These are phyloP conservation scores for Quercus alba DNA, from an alignment of 306 rosid genomes.

Conservation along the genomic window DNA sequence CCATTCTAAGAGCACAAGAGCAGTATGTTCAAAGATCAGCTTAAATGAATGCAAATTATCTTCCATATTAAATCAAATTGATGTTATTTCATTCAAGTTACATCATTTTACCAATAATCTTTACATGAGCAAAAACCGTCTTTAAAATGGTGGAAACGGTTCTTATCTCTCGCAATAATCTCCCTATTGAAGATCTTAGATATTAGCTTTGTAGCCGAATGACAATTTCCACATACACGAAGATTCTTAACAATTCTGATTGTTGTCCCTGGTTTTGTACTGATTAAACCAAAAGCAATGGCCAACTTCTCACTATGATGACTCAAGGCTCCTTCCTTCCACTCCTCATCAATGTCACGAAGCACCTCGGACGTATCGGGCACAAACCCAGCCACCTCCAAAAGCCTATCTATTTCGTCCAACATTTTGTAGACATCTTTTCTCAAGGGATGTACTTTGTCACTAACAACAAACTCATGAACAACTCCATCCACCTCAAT, in stretches of 20 bases:
- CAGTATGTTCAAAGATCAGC: background rate
- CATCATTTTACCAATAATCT: conserved; percentile 52
- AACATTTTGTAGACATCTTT: conserved; percentile 54
- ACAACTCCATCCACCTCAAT: conserved; percentile 70
- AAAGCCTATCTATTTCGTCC: conserved; percentile 59
- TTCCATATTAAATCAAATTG: background rate
- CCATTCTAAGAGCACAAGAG: background rate
- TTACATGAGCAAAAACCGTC: conserved; percentile 77
- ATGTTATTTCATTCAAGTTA: background rate
- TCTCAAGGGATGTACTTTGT: conserved; percentile 56
- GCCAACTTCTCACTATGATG: conserved; percentile 89
- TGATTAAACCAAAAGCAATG: conserved; percentile 79
- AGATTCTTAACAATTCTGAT: conserved; percentile 81
- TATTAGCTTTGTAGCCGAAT: conserved; percentile 73
- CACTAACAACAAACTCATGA: conserved; percentile 88
- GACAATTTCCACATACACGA: conserved; percentile 83
- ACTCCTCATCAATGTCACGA: conserved; percentile 75
- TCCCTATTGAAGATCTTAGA: conserved; percentile 75
- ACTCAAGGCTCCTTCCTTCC: conserved; percentile 80
- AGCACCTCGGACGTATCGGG: conserved; percentile 81
- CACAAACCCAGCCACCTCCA: conserved; percentile 54
- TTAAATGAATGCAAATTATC: conserved; percentile 3
- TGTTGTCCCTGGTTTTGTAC: conserved; percentile 70
- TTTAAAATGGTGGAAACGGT: conserved; percentile 81
- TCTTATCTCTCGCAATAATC: conserved; percentile 83